Evolutionary conservation across 2,329 filamentous ascomycete species (phyloP), one percentile per base, ranked within the genome.

Genomic region (Grosmannia serpens): DNA sequence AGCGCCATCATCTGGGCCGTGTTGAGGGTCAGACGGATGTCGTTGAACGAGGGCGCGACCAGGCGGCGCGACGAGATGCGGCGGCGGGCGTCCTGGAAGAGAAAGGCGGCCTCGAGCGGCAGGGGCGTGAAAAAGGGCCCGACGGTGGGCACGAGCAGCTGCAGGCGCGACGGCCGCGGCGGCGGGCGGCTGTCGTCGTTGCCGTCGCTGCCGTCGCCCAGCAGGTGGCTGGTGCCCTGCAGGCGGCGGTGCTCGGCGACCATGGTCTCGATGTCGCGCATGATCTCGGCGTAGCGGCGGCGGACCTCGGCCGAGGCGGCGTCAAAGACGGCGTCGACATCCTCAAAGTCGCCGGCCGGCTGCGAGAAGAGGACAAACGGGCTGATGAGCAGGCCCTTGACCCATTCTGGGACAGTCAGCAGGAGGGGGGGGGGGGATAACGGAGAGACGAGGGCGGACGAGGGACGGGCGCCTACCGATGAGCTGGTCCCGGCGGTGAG

Each of bases 301-400:
- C 94, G 90, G 29, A 92, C 89, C 67, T 89, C 86, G 59, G 83
- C 82, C 5, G 89, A 88, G 77, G 92, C 91, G 59, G 85, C 80
- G 51, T 80, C 75, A 55, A 92, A 81, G 58, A 78, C 81, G 58
- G 81, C 77, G 61, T 82, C 82, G 65, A 84, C 79, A 59, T 82
- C 78, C 63, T 91, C 86, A 67, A 92, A 91, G 49, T 91, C 83
- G 24, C 90, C 90, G 1, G 90, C 95, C 4, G 94, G 94, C 69
- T 97, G 91, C 1, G 92, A 96, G 71, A 96, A 91, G 57, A 99
- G 82, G 46, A 99, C 92, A 69, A 99, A 99, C 0, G 94, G 94
- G 0, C 97, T 92, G 1, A 94, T 94, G 15, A 97, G 78, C 4
- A 97, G 81, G 46, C 87, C 89, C 74, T 99, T 97, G 77, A 97